Evolutionary conservation across 352 stramenopile genomes (phyloP).

Genomic region (Globisporangium spinosum): DNA sequence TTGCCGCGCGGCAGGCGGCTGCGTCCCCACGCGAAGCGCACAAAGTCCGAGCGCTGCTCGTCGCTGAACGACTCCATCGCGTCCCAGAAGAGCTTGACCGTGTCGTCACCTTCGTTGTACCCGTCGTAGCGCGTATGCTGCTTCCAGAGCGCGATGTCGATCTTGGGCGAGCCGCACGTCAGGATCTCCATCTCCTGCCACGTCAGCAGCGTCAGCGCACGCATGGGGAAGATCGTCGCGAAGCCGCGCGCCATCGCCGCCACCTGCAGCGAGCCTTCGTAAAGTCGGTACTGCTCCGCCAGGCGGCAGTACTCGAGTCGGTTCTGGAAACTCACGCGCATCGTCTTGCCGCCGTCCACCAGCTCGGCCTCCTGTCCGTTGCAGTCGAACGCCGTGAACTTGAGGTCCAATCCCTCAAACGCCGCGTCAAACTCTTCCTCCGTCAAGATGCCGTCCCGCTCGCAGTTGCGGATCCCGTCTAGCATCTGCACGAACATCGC

Average conservation of each 20-base stretch:
- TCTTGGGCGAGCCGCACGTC: conserved; percentile 88
- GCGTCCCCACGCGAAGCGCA: conserved; percentile 93
- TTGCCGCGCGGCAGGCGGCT: conserved; percentile 88
- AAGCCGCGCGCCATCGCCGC: conserved; percentile 79
- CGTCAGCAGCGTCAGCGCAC: conserved; percentile 86
- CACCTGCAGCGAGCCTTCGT: conserved; percentile 69
- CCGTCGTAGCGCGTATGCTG: conserved; percentile 89
- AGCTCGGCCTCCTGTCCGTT: conserved; percentile 84
- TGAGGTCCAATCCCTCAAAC: conserved; percentile 73
- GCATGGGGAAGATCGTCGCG: conserved; percentile 76
- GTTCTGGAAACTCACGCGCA: conserved; percentile 81
- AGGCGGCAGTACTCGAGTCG: conserved; percentile 81
- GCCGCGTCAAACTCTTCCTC: conserved; percentile 75
- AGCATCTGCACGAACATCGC: conserved; percentile 89
- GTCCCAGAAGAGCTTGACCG: conserved; percentile 89
- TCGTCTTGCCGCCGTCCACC: conserved; percentile 56
- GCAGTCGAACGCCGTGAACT: conserved; percentile 82
- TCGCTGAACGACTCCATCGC: conserved; percentile 85
- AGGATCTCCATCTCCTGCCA: conserved; percentile 91
- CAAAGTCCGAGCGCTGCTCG: conserved; percentile 87
- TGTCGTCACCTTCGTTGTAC: conserved; percentile 77
- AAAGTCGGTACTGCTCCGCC: conserved; percentile 75
- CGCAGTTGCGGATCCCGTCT: conserved; percentile 80
- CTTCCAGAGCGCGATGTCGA: conserved; percentile 86
- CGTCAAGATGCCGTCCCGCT: conserved; percentile 75